Percentiles rank a stretch among this genome's conserved stretches.
Conservation (phyloP, 1,284 basidiomycete genomes). For the Ustilago sp. region DNA sequence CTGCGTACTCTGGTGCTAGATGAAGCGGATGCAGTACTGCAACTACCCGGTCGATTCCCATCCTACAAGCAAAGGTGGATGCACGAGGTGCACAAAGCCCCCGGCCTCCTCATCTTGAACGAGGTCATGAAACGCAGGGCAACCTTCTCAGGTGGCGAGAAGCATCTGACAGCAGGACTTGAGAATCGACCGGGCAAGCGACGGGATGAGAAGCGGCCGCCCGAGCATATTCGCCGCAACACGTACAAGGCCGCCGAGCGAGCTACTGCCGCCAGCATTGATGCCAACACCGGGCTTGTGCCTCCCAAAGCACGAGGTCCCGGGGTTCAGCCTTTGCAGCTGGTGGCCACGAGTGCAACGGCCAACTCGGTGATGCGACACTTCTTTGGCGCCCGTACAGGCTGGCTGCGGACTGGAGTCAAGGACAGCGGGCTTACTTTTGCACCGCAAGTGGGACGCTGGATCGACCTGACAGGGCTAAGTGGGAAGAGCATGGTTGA, state of each 20-base stretch:
- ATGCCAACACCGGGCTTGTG: constrained; percentile 29
- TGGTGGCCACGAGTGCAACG: constrained; percentile 63
- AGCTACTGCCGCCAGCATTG: constrained; percentile 4
- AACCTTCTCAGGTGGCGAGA: constrained; percentile 62
- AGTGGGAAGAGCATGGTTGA: constrained; percentile 50
- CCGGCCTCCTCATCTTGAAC: constrained; percentile 61
- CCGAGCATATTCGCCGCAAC: constrained; percentile 56
- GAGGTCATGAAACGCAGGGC: constrained; percentile 56
- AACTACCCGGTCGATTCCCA: constrained; percentile 65
- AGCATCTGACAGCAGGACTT: constrained; percentile 56
- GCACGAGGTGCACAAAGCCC: constrained; percentile 61
- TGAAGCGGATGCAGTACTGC: constrained; percentile 65
- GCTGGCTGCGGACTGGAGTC: constrained; percentile 65
- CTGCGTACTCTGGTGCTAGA: constrained; percentile 64
- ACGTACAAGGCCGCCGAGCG: constrained; percentile 55
- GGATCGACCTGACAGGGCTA: constrained; percentile 66
- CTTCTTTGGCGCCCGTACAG: constrained; percentile 66
- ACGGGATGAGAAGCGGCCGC: constrained; percentile 52
- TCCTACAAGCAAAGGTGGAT: constrained; percentile 62
- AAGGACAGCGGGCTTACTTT: constrained; percentile 41
- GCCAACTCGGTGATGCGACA: constrained; percentile 68
- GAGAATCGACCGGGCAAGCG: constrained; percentile 51
- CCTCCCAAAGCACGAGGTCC: constrained; percentile 34
- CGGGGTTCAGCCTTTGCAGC: constrained; percentile 59
- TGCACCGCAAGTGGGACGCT: constrained; percentile 55